Evolutionary conservation across 139 green algal genomes (phyloP).

Genomic region (Volvox africanus): DNA sequence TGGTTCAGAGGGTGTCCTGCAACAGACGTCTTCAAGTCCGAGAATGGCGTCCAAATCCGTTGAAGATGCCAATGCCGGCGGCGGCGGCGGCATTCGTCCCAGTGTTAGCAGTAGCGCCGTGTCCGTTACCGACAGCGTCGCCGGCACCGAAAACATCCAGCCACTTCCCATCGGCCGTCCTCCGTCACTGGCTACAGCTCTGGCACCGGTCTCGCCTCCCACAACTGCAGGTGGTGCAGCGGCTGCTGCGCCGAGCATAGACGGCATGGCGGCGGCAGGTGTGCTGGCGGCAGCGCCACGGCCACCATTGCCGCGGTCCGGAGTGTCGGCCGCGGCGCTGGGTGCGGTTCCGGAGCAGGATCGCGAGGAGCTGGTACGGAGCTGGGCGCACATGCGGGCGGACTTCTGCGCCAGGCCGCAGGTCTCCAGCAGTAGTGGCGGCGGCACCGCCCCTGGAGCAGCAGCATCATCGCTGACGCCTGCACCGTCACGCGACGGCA

Average conservation of each 20-base stretch:
- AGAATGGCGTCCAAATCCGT: too few species aligned
- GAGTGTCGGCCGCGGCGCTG: constrained; percentile 2
- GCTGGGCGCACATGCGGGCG: constrained; percentile 26
- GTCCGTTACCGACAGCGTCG: not conserved
- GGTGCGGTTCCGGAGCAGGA: constrained; percentile 16
- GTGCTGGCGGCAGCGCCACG: not conserved
- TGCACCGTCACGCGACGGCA: not conserved
- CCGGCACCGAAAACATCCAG: not conserved
- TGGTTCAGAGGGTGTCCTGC: too few species aligned
- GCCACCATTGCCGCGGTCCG: not conserved
- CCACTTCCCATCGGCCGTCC: not conserved
- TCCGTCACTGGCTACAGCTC: not conserved
- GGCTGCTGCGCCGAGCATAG: too few species aligned
- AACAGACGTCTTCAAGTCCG: too few species aligned
- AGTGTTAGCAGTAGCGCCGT: too few species aligned
- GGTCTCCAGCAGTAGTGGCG: constrained; percentile 6
- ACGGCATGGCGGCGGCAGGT: not conserved
- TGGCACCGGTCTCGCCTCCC: not conserved
- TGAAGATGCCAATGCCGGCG: too few species aligned
- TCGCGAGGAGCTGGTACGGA: constrained; percentile 23
- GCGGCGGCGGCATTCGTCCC: too few species aligned
- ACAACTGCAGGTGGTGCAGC: not conserved
- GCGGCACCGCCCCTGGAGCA: not conserved
- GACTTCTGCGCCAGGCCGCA: not conserved
- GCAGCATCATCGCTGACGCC: not conserved